phyloP scores from a whole-genome alignment of 176 grass and related monocot species.

The Aegilops umbellulata region DNA sequence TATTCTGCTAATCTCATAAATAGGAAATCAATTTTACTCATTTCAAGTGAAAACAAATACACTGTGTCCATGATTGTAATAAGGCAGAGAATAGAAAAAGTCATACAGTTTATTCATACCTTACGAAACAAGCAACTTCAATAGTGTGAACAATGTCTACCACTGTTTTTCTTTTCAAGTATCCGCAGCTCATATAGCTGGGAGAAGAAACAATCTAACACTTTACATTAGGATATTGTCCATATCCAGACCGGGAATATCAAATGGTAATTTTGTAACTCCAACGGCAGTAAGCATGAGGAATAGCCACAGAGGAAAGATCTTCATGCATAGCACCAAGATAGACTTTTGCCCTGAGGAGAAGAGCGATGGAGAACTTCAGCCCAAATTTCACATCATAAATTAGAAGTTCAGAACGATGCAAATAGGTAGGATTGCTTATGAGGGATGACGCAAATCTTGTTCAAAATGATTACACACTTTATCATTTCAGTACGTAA shows the following conservation, averaged over 20 bases:
- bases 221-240: constrained; percentile 68
- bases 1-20: neutral
- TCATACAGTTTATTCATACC: neutral
- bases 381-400: neutral
- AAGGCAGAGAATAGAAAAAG: neutral
- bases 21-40: neutral
- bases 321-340: constrained; percentile 65
- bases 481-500: neutral
- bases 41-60: neutral
- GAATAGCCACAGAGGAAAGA: constrained; percentile 72
- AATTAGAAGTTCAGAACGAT: neutral
- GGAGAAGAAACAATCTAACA: neutral
- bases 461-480: neutral
- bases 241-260: constrained; percentile 70
- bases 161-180: neutral
- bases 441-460: neutral
- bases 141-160: neutral
- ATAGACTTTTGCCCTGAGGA: constrained; percentile 67
- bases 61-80: neutral
- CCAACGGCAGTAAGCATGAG: constrained; percentile 65
- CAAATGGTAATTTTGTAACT: constrained; percentile 70
- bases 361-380: constrained; percentile 1
- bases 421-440: neutral
- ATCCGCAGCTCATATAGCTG: neutral
- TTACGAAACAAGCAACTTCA: constrained; percentile 14